Conservation (phyloP, 352 stramenopile species). For the Phytophthora boehmeriae region DNA sequence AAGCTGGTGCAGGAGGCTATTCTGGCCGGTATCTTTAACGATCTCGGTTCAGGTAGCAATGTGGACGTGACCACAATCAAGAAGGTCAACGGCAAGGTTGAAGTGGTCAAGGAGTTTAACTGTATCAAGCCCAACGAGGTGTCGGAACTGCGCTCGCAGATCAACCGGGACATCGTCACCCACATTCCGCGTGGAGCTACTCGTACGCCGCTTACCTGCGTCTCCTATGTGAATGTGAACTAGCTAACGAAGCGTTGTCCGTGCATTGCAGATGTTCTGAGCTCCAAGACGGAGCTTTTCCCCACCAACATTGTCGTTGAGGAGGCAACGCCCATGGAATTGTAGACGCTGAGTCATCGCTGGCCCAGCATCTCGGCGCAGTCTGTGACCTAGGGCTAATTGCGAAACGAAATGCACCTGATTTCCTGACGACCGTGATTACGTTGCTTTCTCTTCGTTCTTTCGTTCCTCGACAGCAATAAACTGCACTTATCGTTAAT, state of each 20-base stretch:
- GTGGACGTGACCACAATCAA: slow-evolving; percentile 97
- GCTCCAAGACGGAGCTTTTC: slow-evolving; percentile 78
- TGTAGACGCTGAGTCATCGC: slow-evolving; percentile 49
- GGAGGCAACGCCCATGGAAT: slow-evolving; percentile 79
- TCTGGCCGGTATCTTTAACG: slow-evolving; percentile 98
- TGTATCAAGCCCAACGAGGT: slow-evolving; percentile 95
- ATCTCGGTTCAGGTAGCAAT: slow-evolving; percentile 97
- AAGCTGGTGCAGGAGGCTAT: slow-evolving; percentile 97
- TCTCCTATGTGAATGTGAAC: not conserved
- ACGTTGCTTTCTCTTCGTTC: slow-evolving; percentile 16
- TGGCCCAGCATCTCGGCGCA: slow-evolving; percentile 18
- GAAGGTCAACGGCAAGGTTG: slow-evolving; percentile 79
- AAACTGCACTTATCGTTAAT: slow-evolving; percentile 12
- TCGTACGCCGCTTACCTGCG: slow-evolving; percentile 45
- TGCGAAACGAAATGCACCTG: slow-evolving; percentile 36
- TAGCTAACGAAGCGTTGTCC: slow-evolving; percentile 10
- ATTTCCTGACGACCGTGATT: slow-evolving; percentile 18
- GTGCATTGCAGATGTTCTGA: slow-evolving; percentile 56
- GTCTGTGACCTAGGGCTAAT: slow-evolving; percentile 22
- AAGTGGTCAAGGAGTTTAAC: slow-evolving; percentile 91
- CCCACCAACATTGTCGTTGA: slow-evolving; percentile 63
- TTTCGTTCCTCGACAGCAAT: slow-evolving; percentile 6
- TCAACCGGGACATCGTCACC: slow-evolving; percentile 87
- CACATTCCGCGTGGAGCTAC: slow-evolving; percentile 83
- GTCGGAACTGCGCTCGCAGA: slow-evolving; percentile 81